These are phyloP conservation scores for Blumeria hordei DNA, from an alignment of 2,329 filamentous ascomycete genomes.

Conservation along the genomic window DNA sequence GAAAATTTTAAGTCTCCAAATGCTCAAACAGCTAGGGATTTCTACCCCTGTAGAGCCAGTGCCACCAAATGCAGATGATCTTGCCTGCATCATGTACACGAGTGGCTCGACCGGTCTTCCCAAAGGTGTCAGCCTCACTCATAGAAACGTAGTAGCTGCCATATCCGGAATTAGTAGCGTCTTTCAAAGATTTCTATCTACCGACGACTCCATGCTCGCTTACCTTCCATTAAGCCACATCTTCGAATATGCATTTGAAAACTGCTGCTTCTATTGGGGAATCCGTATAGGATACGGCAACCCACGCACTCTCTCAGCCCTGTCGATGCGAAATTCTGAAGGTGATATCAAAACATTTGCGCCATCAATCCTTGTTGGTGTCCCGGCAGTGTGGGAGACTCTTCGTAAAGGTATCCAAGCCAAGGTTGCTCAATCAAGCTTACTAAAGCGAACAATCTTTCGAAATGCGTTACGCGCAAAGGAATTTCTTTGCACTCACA, in stretches of 20 bases:
- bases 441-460: conserved; percentile 51
- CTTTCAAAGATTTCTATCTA: conserved; percentile 52
- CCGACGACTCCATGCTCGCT: conserved; percentile 56
- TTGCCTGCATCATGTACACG: conserved; percentile 68
- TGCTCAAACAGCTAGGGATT: conserved; percentile 21
- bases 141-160: conserved; percentile 61
- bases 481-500: conserved; percentile 25
- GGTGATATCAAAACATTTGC: conserved; percentile 83
- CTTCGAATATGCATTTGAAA: conserved; percentile 87
- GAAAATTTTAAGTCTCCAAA: conserved; percentile 25
- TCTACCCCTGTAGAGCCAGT: conserved; percentile 45
- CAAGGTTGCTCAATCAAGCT: conserved; percentile 46
- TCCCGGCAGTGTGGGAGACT: conserved; percentile 91
- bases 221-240: conserved; percentile 92
- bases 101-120: conserved; percentile 75
- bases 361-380: conserved; percentile 76
- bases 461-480: conserved; percentile 35
- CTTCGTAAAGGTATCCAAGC: conserved; percentile 78
- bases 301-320: conserved; percentile 65
- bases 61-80: conserved; percentile 48
- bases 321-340: conserved; percentile 64
- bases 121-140: conserved; percentile 70
- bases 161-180: conserved; percentile 59
- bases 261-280: conserved; percentile 67
- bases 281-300: conserved; percentile 84